Conservation (phyloP, 2,329 filamentous ascomycete genomes). For the Fusarium vanettenii region DNA sequence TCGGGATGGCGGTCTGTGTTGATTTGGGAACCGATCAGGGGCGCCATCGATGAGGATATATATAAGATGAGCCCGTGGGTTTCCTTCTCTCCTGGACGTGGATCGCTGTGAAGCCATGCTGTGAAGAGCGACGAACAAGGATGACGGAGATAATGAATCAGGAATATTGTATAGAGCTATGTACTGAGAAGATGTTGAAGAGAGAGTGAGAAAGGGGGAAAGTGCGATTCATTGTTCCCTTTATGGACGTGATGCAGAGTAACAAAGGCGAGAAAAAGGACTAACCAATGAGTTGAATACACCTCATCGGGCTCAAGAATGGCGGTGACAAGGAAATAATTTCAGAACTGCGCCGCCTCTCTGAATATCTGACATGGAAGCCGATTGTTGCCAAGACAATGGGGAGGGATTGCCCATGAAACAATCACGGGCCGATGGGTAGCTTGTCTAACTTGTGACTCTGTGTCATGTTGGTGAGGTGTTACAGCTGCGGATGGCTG, state of each 20-base stretch:
- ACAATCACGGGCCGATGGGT: conserved; percentile 1
- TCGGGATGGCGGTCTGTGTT: background rate
- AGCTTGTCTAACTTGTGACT: background rate
- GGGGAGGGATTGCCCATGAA: background rate
- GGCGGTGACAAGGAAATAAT: background rate
- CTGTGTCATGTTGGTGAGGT: background rate
- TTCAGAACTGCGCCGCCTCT: no score
- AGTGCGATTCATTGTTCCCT: background rate
- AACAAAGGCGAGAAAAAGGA: background rate
- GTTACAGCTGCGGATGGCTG: background rate
- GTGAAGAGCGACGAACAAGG: background rate
- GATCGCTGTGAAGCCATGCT: background rate
- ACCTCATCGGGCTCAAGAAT: background rate
- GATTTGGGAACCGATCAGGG: background rate
- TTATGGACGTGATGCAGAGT: background rate
- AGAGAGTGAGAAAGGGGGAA: background rate
- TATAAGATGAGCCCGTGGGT: background rate
- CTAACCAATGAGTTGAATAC: background rate
- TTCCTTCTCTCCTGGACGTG: background rate
- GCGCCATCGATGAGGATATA: background rate
- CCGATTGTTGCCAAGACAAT: background rate
- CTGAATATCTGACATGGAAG: background rate
- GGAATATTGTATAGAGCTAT: background rate
- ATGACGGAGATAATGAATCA: background rate
- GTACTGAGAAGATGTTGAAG: background rate